phyloP scores from a whole-genome alignment of 2,329 filamentous ascomycete species.

The Exophiala bonariae region DNA sequence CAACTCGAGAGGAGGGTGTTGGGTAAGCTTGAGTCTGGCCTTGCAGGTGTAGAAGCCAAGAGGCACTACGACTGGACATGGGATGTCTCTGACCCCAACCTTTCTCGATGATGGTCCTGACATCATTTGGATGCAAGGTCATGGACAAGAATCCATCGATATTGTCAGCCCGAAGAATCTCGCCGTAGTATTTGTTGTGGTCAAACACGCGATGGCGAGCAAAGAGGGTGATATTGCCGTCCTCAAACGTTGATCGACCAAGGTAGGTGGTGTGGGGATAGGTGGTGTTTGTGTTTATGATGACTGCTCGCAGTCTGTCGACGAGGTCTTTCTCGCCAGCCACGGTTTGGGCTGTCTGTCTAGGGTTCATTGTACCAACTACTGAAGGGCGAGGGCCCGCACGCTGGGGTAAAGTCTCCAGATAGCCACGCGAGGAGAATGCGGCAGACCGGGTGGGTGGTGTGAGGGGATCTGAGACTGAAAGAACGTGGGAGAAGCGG shows the following conservation, averaged over 20 bases:
- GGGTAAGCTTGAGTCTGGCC: neutral
- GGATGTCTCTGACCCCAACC: conserved; percentile 76
- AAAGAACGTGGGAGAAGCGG: conserved; percentile 9
- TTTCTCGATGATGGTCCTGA: conserved; percentile 67
- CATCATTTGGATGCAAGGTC: conserved; percentile 72
- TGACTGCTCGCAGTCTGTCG: conserved; percentile 13
- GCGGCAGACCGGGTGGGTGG: conserved; percentile 5
- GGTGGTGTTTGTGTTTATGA: conserved; percentile 6
- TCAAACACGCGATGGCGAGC: conserved; percentile 21
- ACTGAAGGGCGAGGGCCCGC: conserved; percentile 15
- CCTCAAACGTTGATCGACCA: conserved; percentile 23
- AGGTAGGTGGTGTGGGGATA: conserved; percentile 19
- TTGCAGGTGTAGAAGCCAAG: conserved; percentile 9
- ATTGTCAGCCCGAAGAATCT: conserved; percentile 15
- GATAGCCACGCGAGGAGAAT: conserved; percentile 15
- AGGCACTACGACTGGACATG: conserved; percentile 24
- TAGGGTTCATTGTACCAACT: conserved; percentile 10
- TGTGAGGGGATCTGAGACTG: conserved; percentile 15
- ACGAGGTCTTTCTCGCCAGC: conserved; percentile 13
- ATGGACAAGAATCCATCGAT: conserved; percentile 14
- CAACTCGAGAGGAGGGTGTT: conserved; percentile 14
- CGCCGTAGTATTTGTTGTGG: conserved; percentile 22
- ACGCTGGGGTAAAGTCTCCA: conserved; percentile 17
- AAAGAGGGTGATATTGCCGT: conserved; percentile 14
- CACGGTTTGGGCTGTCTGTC: conserved; percentile 14